Base-by-base conservation (phyloP, 176 grass and related monocot species). In the Zizania latifolia region DNA sequence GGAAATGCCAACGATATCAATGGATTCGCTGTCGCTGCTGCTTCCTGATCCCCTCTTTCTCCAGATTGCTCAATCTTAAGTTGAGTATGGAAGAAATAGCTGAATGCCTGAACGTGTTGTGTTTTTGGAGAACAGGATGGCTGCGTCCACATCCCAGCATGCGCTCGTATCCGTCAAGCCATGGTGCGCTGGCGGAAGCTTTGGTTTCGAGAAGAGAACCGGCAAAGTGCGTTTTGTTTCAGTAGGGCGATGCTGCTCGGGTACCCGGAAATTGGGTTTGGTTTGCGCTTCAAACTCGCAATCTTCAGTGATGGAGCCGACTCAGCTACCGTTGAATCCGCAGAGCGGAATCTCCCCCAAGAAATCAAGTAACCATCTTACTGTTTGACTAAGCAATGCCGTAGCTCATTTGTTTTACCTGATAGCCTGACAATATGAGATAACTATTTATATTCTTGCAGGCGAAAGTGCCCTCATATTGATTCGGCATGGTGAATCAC, bases 391-490 rank as follows among this genome's bases (percentile, higher is more conserved):
- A 6, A 24, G 6, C 31, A 71, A 5, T 51, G 50, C 0, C 27
- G 1, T 14, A 17, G 10, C 19, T 15, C 12, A 16, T 12, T 21
- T n/a, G n/a, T n/a, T n/a, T 2, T 14, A 26, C 2, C 9, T 1
- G 12, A 15, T 38, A 10, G 1, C 7, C 9, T 55, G 45, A 51
- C 34, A 5, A 14, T 38, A 33, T 61, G 45, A 75, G 0, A 19
- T 28, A 33, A 16, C 21, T 79, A 2, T 16, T 78, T n/a, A n/a
- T n/a, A 9, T 11, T 29, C 22, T 63, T 82, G 57, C 70, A 99
- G 96, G 77, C 81, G 96, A 99, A 78, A 89, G 86, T 44, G 87
- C 96, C 13, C 96, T 99, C 13, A 94, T 99, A 80, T 46, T 99
- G 55, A 88, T 99, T 36, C 82, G 96, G 12, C 96, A 99, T 56